These are phyloP conservation scores for Xylaria bambusicola DNA, from an alignment of 495 filamentous ascomycete species.

Conservation along the genomic window DNA sequence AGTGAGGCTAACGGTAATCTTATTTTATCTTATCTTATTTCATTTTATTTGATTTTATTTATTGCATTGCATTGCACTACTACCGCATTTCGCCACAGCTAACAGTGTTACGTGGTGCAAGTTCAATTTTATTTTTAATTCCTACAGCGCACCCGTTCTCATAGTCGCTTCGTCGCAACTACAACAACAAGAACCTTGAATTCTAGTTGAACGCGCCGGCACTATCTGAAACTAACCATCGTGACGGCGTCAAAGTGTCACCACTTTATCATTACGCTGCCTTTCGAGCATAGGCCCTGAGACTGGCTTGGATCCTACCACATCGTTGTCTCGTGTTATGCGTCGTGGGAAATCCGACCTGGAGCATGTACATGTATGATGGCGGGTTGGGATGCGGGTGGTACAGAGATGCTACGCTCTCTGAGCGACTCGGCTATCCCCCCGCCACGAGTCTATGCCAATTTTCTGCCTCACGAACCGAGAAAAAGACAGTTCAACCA, in stretches of 20 bases:
- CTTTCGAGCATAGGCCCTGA: background rate
- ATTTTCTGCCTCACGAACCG: conserved; percentile 18
- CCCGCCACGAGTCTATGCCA: conserved; percentile 22
- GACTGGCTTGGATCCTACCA: background rate
- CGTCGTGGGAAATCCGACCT: background rate
- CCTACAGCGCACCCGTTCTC: no score
- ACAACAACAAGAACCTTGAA: no score
- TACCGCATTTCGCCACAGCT: conserved; percentile 13
- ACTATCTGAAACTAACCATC: background rate
- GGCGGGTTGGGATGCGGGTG: conserved; percentile 36
- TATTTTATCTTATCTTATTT: no score
- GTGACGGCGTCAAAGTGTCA: background rate
- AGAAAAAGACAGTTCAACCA: conserved; percentile 32
- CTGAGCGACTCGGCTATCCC: conserved; percentile 36
- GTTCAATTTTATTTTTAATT: conserved; percentile 2
- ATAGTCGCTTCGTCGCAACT: no score
- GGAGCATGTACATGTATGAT: conserved; percentile 38
- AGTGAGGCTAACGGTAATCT: conserved; percentile 10
- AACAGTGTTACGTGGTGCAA: background rate
- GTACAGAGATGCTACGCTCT: conserved; percentile 38
- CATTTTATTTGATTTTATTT: no score
- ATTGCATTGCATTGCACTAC: background rate
- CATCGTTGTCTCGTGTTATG: background rate
- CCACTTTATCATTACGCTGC: background rate
- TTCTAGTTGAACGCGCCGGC: background rate